phyloP scores from a whole-genome alignment of 345 rosid species.

The Psidium friedrichsthalianum region DNA sequence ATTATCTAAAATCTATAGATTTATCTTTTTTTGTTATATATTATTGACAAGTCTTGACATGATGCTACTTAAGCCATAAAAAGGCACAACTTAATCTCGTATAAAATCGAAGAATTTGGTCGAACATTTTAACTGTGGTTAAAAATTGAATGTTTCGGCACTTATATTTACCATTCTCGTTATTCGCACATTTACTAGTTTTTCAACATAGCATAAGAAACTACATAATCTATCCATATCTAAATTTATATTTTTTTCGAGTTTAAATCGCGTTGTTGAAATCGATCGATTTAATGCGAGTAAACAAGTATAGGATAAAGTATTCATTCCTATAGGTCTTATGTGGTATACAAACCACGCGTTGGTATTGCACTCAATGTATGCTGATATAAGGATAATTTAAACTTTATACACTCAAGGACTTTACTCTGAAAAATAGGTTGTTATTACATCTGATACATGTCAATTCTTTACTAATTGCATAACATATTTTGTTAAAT shows the following conservation, averaged over 20 bases:
- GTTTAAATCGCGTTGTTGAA: not conserved
- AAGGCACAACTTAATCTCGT: not conserved
- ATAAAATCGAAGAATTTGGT: not conserved
- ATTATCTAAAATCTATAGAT: not conserved
- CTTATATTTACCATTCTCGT: not conserved
- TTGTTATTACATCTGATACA: not conserved
- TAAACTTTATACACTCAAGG: not conserved
- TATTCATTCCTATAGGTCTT: not conserved
- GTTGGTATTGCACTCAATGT: not conserved
- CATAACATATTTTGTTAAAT: not conserved
- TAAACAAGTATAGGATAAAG: not conserved
- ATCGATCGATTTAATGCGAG: not conserved
- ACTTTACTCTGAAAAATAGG: not conserved
- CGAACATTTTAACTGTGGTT: not conserved
- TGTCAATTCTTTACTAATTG: not conserved
- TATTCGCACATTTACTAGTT: not conserved
- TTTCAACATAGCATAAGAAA: not conserved
- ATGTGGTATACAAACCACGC: not conserved
- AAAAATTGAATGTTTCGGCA: not conserved
- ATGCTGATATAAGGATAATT: accelerated
- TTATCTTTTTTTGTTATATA: not conserved
- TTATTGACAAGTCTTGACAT: not conserved
- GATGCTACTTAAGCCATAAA: accelerated
- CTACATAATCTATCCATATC: not conserved
- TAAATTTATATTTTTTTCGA: too few relatives aligned